Conservation (phyloP, 129 eudicot species). For the Tagetes patula region DNA sequence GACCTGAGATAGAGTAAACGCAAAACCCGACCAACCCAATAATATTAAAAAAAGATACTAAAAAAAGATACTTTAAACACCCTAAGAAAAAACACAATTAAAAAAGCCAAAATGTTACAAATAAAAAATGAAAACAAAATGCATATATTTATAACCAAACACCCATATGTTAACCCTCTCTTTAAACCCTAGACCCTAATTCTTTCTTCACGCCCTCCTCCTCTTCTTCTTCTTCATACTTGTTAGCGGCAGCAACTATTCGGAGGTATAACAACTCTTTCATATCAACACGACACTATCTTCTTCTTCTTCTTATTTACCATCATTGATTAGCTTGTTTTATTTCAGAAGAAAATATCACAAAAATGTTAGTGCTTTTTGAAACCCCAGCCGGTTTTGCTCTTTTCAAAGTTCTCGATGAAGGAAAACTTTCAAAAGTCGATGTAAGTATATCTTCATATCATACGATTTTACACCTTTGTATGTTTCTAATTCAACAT, state of each 20-base stretch:
- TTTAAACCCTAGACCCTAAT: slow-evolving; percentile 38
- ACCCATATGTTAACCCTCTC: neutral
- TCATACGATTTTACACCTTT: neutral
- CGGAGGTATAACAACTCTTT: slow-evolving; percentile 21
- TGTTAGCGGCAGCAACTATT: slow-evolving; percentile 24
- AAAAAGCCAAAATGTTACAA: no score
- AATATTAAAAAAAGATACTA: no score
- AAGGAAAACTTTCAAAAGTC: slow-evolving; percentile 76
- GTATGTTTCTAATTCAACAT: neutral
- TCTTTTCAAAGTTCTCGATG: slow-evolving; percentile 81
- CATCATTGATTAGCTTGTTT: neutral
- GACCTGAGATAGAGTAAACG: no score
- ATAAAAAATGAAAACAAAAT: no score
- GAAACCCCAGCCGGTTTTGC: slow-evolving; percentile 91
- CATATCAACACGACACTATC: no score
- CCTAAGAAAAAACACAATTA: no score
- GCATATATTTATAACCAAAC: no score
- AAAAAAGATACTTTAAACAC: no score
- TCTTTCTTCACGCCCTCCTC: neutral
- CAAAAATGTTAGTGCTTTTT: slow-evolving; percentile 55
- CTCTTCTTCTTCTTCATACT: neutral
- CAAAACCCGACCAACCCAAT: no score
- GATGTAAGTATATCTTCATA: slow-evolving; percentile 47
- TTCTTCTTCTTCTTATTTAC: no score
- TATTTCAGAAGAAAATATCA: slow-evolving; percentile 5